Conservation (phyloP, 805 yeast species). For the Pichia cabralensis region DNA sequence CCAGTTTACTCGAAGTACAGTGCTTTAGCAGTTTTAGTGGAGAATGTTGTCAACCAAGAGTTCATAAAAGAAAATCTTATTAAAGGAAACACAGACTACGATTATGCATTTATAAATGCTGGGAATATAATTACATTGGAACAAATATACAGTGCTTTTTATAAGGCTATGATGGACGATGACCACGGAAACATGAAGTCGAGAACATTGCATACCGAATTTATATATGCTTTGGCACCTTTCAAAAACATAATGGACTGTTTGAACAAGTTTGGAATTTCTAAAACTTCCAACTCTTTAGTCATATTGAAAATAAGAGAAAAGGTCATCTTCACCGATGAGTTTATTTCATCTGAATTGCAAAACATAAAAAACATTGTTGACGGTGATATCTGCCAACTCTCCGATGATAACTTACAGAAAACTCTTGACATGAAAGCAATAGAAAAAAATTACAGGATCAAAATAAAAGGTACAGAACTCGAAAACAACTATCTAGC, state of each 20-base stretch:
- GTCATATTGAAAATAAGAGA: slow-evolving; percentile 42
- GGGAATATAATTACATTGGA: slow-evolving; percentile 46
- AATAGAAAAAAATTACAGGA: slow-evolving; percentile 20
- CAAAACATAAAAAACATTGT: slow-evolving; percentile 17
- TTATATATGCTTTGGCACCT: slow-evolving; percentile 60
- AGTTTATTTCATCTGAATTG: slow-evolving; percentile 8
- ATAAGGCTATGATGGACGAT: slow-evolving; percentile 48
- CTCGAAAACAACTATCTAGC: slow-evolving; percentile 11
- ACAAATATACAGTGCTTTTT: slow-evolving; percentile 51
- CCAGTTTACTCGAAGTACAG: slow-evolving; percentile 14
- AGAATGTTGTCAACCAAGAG: slow-evolving; percentile 33
- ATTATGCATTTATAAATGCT: slow-evolving; percentile 61
- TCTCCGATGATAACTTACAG: slow-evolving; percentile 25
- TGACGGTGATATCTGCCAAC: slow-evolving; percentile 26
- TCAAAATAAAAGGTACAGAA: slow-evolving; percentile 8
- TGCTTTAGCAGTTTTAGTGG: slow-evolving; percentile 28
- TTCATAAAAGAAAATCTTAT: slow-evolving; percentile 36
- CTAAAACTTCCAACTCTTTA: slow-evolving; percentile 34
- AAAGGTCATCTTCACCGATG: slow-evolving; percentile 8
- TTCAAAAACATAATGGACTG: slow-evolving; percentile 65
- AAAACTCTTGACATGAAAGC: slow-evolving; percentile 24
- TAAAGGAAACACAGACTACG: slow-evolving; percentile 36
- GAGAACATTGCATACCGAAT: slow-evolving; percentile 59
- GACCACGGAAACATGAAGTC: slow-evolving; percentile 44
- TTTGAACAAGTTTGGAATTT: slow-evolving; percentile 59